These are phyloP conservation scores for Hyaloperonospora arabidopsidis DNA, from an alignment of 352 stramenopile genomes.

Conservation along the genomic window DNA sequence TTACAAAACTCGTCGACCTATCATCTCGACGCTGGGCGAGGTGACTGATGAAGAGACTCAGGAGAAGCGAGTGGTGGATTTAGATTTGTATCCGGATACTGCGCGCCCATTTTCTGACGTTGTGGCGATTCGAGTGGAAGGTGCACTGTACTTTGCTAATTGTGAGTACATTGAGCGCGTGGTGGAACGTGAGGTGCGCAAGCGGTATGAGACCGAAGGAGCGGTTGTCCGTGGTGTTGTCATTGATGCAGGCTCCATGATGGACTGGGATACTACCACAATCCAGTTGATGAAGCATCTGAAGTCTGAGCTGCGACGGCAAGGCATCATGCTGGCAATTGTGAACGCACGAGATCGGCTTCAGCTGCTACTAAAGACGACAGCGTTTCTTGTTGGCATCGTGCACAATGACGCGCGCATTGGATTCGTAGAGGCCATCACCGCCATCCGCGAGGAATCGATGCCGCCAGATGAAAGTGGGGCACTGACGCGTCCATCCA, in stretches of 20 bases:
- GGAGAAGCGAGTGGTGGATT: slow-evolving; percentile 4
- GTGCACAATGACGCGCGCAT: slow-evolving; percentile 54
- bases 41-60: slow-evolving; percentile 27
- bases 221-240: slow-evolving; percentile 48
- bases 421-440: slow-evolving; percentile 54
- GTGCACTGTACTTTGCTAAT: slow-evolving; percentile 16
- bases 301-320: slow-evolving; percentile 44
- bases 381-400: slow-evolving; percentile 58
- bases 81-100: slow-evolving; percentile 13
- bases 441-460: slow-evolving; percentile 40
- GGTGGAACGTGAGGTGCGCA: slow-evolving; percentile 29
- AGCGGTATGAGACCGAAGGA: slow-evolving; percentile 26
- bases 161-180: slow-evolving; percentile 18
- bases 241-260: slow-evolving; percentile 69
- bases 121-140: slow-evolving; percentile 16
- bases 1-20: slow-evolving; percentile 14
- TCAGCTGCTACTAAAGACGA: slow-evolving; percentile 53
- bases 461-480: slow-evolving; percentile 18
- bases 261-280: slow-evolving; percentile 80
- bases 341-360: slow-evolving; percentile 64
- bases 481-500: slow-evolving; percentile 12
- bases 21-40: slow-evolving; percentile 12
- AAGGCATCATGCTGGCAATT: slow-evolving; percentile 65
- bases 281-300: slow-evolving; percentile 85
- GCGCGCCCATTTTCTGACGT: slow-evolving; percentile 9